These are phyloP conservation scores for Gossypium trilobum DNA, from an alignment of 441 rosid species.

Conservation along the genomic window DNA sequence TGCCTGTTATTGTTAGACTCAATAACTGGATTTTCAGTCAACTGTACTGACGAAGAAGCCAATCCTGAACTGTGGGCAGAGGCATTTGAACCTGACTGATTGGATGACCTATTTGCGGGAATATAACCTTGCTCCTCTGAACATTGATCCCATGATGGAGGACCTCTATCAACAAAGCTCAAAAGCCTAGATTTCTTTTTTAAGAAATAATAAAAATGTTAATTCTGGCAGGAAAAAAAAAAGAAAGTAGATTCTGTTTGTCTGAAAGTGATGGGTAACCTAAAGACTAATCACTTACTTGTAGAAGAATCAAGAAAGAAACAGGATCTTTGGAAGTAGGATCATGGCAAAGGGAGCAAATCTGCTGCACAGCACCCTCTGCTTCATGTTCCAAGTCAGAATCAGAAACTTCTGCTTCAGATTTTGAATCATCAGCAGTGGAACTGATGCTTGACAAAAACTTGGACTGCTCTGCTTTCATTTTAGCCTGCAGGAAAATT, in stretches of 20 bases:
- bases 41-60: slow-evolving; percentile 32
- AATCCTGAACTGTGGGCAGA: slow-evolving; percentile 30
- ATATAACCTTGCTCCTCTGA: slow-evolving; percentile 27
- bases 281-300: slow-evolving; percentile 40
- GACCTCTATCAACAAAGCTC: slow-evolving; percentile 71
- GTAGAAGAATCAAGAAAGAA: slow-evolving; percentile 84
- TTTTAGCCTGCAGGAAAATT: slow-evolving; percentile 66
- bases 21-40: slow-evolving; percentile 43
- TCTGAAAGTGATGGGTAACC: slow-evolving; percentile 15
- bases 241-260: background rate
- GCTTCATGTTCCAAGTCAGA: slow-evolving; percentile 34
- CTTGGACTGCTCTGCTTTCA: slow-evolving; percentile 94
- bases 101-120: slow-evolving; percentile 23
- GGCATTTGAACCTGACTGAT: slow-evolving; percentile 26
- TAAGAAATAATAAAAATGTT: slow-evolving; percentile 20
- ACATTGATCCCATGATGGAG: slow-evolving; percentile 60
- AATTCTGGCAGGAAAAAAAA: background rate
- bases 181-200: slow-evolving; percentile 84
- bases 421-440: slow-evolving; percentile 33
- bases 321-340: slow-evolving; percentile 64
- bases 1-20: slow-evolving; percentile 39
- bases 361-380: slow-evolving; percentile 43
- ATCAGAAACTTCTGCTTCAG: slow-evolving; percentile 38
- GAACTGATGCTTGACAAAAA: slow-evolving; percentile 62
- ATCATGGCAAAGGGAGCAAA: slow-evolving; percentile 91